Conservation (phyloP, 352 stramenopile genomes). For the Pythium vanterpoolii region DNA sequence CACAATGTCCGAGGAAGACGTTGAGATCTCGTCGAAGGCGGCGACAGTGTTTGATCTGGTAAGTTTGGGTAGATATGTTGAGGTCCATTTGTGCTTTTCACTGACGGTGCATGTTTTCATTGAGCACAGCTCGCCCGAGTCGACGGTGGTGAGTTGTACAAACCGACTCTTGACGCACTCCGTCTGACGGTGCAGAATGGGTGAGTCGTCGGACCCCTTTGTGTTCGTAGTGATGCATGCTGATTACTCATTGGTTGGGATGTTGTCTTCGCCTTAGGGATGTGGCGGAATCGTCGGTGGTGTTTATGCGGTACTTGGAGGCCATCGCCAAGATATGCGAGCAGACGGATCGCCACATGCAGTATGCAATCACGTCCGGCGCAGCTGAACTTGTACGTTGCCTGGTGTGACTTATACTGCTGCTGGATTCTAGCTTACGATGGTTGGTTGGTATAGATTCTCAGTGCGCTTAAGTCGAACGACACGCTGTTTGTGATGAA, state of each 20-base stretch:
- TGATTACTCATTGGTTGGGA: not conserved
- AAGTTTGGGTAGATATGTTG: not conserved
- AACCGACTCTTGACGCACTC: conserved; percentile 47
- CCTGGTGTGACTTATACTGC: no score
- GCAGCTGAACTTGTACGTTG: conserved; percentile 30
- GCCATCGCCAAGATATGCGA: conserved; percentile 60
- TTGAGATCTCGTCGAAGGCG: conserved; percentile 64
- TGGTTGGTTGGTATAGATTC: conserved; percentile 33
- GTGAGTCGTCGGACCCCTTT: not conserved
- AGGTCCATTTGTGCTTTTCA: not conserved
- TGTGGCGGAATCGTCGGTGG: conserved; percentile 50
- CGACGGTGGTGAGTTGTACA: conserved; percentile 37
- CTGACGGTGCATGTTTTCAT: not conserved
- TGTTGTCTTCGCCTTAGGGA: conserved; percentile 14
- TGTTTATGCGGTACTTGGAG: conserved; percentile 80
- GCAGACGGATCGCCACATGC: conserved; percentile 53
- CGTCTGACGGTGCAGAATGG: conserved; percentile 26
- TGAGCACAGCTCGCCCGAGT: conserved; percentile 40
- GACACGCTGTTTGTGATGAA: conserved; percentile 85
- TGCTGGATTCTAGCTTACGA: no score
- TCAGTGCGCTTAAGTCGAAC: conserved; percentile 70
- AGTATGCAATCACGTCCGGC: conserved; percentile 45
- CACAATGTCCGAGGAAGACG: conserved; percentile 62
- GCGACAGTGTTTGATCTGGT: conserved; percentile 63
- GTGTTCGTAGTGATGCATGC: not conserved